Conservation (phyloP, 1,139 yeast species). For the Trichomonascaceae sp. region DNA sequence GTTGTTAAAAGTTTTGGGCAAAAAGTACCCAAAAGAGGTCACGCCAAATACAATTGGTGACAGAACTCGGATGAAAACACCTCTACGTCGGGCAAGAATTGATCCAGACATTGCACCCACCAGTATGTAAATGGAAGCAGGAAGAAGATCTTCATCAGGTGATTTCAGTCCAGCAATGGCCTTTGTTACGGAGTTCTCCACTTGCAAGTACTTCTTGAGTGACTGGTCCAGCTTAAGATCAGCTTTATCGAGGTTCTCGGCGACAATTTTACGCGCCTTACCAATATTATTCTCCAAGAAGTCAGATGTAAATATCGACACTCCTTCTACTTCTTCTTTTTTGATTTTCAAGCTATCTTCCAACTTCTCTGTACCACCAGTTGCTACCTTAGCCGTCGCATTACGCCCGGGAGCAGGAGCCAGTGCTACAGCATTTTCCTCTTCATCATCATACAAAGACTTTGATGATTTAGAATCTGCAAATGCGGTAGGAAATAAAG, state of each 20-base stretch:
- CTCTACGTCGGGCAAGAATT: constrained; percentile 68
- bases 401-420: constrained; percentile 46
- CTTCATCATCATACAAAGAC: constrained; percentile 41
- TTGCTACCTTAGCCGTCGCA: constrained; percentile 43
- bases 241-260: constrained; percentile 30
- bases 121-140: constrained; percentile 64
- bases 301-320: constrained; percentile 50
- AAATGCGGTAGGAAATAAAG: constrained; percentile 3
- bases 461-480: constrained; percentile 11
- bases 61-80: constrained; percentile 48
- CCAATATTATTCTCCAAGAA: constrained; percentile 46
- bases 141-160: constrained; percentile 66
- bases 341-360: constrained; percentile 30
- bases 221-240: constrained; percentile 37
- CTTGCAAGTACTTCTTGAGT: constrained; percentile 48
- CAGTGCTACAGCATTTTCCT: constrained; percentile 29
- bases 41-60: constrained; percentile 65
- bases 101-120: constrained; percentile 80
- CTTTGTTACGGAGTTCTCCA: constrained; percentile 60
- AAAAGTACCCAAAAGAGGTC: constrained; percentile 62
- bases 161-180: constrained; percentile 68
- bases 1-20: constrained; percentile 73
- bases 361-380: constrained; percentile 2
- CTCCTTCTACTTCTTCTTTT: constrained; percentile 49
- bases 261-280: constrained; percentile 40